phyloP scores from a whole-genome alignment of 2,329 filamentous ascomycete species.

The Exserohilum rostratum region DNA sequence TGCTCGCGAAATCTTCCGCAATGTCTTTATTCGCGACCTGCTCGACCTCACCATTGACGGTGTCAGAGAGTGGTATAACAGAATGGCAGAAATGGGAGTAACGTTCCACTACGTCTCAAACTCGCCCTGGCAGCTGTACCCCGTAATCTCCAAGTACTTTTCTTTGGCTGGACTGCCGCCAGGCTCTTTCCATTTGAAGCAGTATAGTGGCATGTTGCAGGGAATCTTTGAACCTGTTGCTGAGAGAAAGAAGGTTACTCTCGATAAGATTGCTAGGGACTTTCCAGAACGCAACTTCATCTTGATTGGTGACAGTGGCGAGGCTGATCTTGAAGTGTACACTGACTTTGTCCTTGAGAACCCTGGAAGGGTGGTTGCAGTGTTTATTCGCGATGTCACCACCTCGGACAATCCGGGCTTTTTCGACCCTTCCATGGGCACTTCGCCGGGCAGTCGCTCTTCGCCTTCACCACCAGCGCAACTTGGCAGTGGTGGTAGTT shows the following conservation, averaged over 20 bases:
- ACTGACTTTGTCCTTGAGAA: constrained; percentile 88
- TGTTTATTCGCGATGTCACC: constrained; percentile 96
- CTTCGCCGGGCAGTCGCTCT: constrained; percentile 40
- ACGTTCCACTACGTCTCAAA: constrained; percentile 98
- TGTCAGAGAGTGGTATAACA: constrained; percentile 86
- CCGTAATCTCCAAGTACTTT: constrained; percentile 85
- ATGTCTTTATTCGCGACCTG: constrained; percentile 90
- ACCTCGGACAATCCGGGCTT: constrained; percentile 75
- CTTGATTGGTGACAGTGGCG: constrained; percentile 91
- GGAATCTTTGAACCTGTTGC: constrained; percentile 98
- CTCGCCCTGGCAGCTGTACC: constrained; percentile 96
- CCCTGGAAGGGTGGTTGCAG: constrained; percentile 78
- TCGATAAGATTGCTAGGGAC: constrained; percentile 84
- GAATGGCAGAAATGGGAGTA: constrained; percentile 79
- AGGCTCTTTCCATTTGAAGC: constrained; percentile 93
- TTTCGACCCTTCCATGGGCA: constrained; percentile 69
- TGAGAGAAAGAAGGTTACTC: constrained; percentile 86
- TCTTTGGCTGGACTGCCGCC: constrained; percentile 77
- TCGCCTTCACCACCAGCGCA: constrained; percentile 33
- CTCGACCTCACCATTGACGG: constrained; percentile 82
- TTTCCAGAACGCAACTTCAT: constrained; percentile 91
- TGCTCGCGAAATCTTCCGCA: constrained; percentile 92
- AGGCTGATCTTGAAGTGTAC: constrained; percentile 96
- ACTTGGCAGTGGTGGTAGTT: constrained; percentile 14
- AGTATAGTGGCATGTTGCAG: constrained; percentile 95